Base-by-base conservation (phyloP, 1,139 yeast species). In the Yamadazyma triangularis region DNA sequence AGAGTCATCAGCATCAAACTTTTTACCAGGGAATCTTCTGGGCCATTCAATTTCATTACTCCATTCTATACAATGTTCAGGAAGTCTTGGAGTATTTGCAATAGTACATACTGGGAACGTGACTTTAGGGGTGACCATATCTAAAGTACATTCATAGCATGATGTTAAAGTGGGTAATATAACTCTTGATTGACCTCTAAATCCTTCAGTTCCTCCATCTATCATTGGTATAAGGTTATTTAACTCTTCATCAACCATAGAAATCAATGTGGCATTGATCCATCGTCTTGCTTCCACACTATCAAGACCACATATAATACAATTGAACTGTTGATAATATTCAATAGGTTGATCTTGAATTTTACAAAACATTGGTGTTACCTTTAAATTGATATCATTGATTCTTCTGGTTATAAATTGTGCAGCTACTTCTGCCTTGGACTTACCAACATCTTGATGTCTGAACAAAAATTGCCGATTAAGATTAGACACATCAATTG, bases 171-270 rank as follows among this genome's bases (percentile, higher is more conserved):
- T 77, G 0, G 98, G 97, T 12, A 88, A 58, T 25, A 89, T 87
- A 8, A 88, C 85, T 47, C 95, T 79, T 11, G 89, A 77, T 50
- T 91, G 96, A 4, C 98, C 98, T 42, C 86, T 73, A 49, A 91
- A 83, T 0, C 97, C 97, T 50, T 91, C 97, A 0, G 96, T 84
- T 3, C 97, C 98, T 2, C 97, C 97, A 51, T 91, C 98, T 20
- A 91, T 77, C 51, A 91, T 58, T 0, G 97, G 96, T 25, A 86
- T 81, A 20, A 85, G 58, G 8, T 59, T 56, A 28, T 72, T 73
- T 4, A 34, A 28, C 32, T 72, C 70, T 5, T 64, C 58, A 37
- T 72, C 77, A 5, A 83, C 85, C 48, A 86, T 47, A 4, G 75
- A 64, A 2, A 84, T 77, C 27, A 91, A 58, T 7, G 79, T 78